These are phyloP conservation scores for Cudoniella acicularis DNA, from an alignment of 495 filamentous ascomycete species.

Conservation along the genomic window DNA sequence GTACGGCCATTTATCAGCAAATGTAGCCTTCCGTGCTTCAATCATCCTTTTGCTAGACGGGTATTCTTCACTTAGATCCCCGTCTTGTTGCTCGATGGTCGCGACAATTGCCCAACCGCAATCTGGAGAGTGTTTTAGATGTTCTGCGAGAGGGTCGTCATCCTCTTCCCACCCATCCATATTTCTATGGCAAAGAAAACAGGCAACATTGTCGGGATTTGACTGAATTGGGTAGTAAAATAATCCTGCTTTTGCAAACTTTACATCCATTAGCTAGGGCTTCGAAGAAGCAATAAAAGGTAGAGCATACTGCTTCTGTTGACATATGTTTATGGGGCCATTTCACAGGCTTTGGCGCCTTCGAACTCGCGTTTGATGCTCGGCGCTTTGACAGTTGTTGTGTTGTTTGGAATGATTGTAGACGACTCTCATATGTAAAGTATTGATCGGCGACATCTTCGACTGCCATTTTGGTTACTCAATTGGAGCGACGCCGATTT, in stretches of 20 bases:
- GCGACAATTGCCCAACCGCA: slow-evolving; percentile 88
- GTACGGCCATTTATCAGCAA: slow-evolving; percentile 78
- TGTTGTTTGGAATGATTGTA: slow-evolving; percentile 67
- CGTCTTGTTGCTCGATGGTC: slow-evolving; percentile 61
- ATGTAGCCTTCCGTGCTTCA: slow-evolving; percentile 77
- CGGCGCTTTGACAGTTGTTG: slow-evolving; percentile 61
- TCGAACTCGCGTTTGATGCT: slow-evolving; percentile 59
- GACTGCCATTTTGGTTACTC: slow-evolving; percentile 20
- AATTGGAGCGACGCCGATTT: not conserved
- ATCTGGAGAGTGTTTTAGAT: slow-evolving; percentile 71
- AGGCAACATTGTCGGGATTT: slow-evolving; percentile 82
- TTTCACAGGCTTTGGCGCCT: slow-evolving; percentile 50
- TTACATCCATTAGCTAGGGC: slow-evolving; percentile 5
- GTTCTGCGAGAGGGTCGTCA: slow-evolving; percentile 78
- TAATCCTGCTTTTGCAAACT: slow-evolving; percentile 84
- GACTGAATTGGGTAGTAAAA: slow-evolving; percentile 72
- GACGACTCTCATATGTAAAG: slow-evolving; percentile 64
- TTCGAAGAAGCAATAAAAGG: not conserved
- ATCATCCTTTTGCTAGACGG: slow-evolving; percentile 65
- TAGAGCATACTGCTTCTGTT: slow-evolving; percentile 55
- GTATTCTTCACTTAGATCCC: slow-evolving; percentile 63
- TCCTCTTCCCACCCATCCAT: slow-evolving; percentile 86
- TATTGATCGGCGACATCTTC: slow-evolving; percentile 36
- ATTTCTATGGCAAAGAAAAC: slow-evolving; percentile 75
- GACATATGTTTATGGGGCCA: slow-evolving; percentile 75